Base-by-base conservation (phyloP, 2,329 filamentous ascomycete species). In the Lomentospora prolificans region DNA sequence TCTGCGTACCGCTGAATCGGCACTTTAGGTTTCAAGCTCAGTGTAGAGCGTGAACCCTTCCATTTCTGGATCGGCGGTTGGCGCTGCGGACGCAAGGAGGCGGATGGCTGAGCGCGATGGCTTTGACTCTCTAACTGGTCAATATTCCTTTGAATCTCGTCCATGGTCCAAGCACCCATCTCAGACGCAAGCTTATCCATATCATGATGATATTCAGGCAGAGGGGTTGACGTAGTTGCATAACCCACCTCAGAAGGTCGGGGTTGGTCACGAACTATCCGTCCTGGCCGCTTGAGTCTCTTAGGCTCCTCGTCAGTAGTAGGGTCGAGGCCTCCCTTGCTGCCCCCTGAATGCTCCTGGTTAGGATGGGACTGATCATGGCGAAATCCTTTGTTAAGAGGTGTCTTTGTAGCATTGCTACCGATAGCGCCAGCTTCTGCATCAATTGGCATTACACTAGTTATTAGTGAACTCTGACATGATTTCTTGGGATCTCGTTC, bases 81-180 rank as follows among this genome's bases (percentile, higher is more conserved):
- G 50, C 48, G 19, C 44, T 50, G 19, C 44, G 19, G n/a, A n/a
- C 25, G 44, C 19, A 50, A 27, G 44, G n/a, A 25, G 30, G 28
- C 25, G 52, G 12, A 51, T 31, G 25, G 58, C 52, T 39, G 64
- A 57, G 10, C 55, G 58, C 57, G 50, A 60, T 1, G 64, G 61
- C 50, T 67, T 64, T 46, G 64, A 64, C 54, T 60, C 48, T 80
- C 72, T 61, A 75, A 72, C 19, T 66, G 71, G 39, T 75, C 70
- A 4, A 82, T 65, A 58, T 77, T 80, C 19, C 75, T 72, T 1
- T 75, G 76, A 31, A 85, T 82, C 58, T 84, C 75, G 60, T 76
- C 71, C 59, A 85, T 68, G 1, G 81, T 79, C 70, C 79, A 85
- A 30, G 72, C 69, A 62, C 82, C 75, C 79, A 82, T 82, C 31